These are phyloP conservation scores for Tetraselmis striata DNA, from an alignment of 139 green algal species.

Conservation along the genomic window DNA sequence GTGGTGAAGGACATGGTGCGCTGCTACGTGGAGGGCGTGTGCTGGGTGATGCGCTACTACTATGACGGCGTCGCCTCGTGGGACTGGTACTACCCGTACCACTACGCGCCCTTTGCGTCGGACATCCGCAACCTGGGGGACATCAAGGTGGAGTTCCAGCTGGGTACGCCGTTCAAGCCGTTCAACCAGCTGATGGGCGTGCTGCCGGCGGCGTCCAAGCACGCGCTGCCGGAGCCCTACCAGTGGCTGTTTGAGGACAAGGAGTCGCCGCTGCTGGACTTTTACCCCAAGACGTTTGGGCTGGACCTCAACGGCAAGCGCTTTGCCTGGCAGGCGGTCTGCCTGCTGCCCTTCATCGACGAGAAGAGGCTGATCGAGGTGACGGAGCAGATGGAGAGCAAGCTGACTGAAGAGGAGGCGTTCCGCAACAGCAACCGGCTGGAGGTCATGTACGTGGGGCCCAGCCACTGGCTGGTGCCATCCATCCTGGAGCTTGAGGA, in stretches of 20 bases:
- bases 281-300: conserved; percentile 90
- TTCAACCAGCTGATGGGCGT: conserved; percentile 99
- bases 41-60: conserved; percentile 95
- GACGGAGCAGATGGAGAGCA: conserved; percentile 41
- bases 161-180: conserved; percentile 83
- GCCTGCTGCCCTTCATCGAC: conserved; percentile 96
- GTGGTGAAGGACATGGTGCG: conserved; percentile 57
- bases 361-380: conserved; percentile 49
- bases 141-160: conserved; percentile 24
- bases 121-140: conserved; percentile 60
- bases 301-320: conserved; percentile 99
- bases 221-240: conserved; percentile 64
- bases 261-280: conserved; percentile 90
- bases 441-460: conserved; percentile 72
- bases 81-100: conserved; percentile 93
- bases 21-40: conserved; percentile 85
- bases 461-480: conserved; percentile 64
- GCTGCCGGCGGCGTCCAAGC: conserved; percentile 78
- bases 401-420: conserved; percentile 57
- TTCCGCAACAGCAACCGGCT: conserved; percentile 51
- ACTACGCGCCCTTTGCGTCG: conserved; percentile 98
- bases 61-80: conserved; percentile 73
- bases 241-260: conserved; percentile 67
- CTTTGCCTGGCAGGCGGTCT: conserved; percentile 79
- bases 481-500: conserved; percentile 60